Base-by-base conservation (phyloP, 352 stramenopile genomes). In the Phytopythium chamaehyphon region DNA sequence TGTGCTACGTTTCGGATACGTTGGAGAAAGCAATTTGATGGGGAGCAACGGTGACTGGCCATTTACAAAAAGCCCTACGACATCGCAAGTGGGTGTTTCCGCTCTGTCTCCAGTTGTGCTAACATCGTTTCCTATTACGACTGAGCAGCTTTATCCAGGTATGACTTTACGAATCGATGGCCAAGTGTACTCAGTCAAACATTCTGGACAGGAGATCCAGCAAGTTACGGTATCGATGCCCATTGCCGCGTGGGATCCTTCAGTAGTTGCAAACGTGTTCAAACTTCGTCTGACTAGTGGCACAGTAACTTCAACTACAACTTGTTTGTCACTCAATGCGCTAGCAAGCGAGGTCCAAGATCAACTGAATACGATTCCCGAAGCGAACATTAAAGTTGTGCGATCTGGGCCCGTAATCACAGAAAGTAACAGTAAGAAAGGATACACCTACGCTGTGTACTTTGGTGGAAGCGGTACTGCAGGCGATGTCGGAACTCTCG, bases 401-500 rank as follows among this genome's bases (percentile, higher is more conserved):
- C 67, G 64, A 12, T 51, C 51, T 1, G 76, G 80, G 5, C 75
- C 71, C 3, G 47, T 76, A 0, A 66, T 49, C 5, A 69, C 51
- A 0, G 61, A 61, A 6, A 40, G 48, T n/a, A 66, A 71, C 21
- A 67, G 73, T 4, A 54, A 66, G 1, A 88, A 57, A 28, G 75
- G 71, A 0, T 98, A 97, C 54, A 67, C 95, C 0, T 98, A 96
- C 58, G 89, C 77, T 14, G 68, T 98, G 21, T 98, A 98, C 62
- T 98, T 98, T 47, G 47, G 84, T 18, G 95, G 95, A 18, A 59
- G 71, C 6, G 59, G 61, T 2, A 73, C 98, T 9, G 37, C 86
- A 16, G 92, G 94, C 2, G 79, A 98, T 61, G 76, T 98, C 6
- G 64, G 80, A 0, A 54, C 43, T 1, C 58, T 93, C 3, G 31